Percentiles rank a stretch among this genome's conserved stretches.
These are phyloP conservation scores for Paramecium tetraurelia DNA, from an alignment of 73 alveolate species.

Conservation along the genomic window DNA sequence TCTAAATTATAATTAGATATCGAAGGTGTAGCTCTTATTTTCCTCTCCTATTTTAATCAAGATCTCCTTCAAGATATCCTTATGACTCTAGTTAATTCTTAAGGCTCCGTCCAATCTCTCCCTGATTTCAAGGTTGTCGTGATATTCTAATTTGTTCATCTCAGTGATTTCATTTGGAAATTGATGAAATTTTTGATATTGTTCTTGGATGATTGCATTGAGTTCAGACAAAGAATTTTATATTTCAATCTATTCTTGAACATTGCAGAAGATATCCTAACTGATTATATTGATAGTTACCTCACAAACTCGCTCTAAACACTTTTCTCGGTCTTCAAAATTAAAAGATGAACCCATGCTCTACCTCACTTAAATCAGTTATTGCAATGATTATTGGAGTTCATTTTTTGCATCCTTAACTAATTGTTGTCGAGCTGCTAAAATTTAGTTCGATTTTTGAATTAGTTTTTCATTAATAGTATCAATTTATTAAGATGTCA, in stretches of 20 bases:
- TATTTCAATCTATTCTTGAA: not conserved
- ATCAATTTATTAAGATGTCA: not conserved
- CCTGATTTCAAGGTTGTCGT: not conserved
- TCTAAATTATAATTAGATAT: not conserved
- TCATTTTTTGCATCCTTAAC: not conserved
- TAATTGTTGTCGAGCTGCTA: not conserved
- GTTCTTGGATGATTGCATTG: not conserved
- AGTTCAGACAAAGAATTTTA: not conserved
- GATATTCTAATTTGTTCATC: not conserved
- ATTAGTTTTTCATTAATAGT: not conserved
- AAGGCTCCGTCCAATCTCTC: not conserved
- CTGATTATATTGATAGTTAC: not conserved
- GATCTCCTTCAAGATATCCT: not conserved
- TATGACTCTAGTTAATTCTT: not conserved
- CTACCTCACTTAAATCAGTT: not conserved
- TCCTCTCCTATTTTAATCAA: not conserved
- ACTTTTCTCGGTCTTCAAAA: not conserved
- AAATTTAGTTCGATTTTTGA: not conserved
- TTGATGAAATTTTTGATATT: not conserved
- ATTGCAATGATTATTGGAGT: not conserved
- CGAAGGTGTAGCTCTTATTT: not conserved
- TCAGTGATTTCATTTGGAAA: not conserved
- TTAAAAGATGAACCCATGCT: not conserved
- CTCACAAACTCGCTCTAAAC: not conserved
- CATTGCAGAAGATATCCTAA: not conserved